phyloP scores from a whole-genome alignment of 2,329 filamentous ascomycete genomes.

The Fusarium multiceps region DNA sequence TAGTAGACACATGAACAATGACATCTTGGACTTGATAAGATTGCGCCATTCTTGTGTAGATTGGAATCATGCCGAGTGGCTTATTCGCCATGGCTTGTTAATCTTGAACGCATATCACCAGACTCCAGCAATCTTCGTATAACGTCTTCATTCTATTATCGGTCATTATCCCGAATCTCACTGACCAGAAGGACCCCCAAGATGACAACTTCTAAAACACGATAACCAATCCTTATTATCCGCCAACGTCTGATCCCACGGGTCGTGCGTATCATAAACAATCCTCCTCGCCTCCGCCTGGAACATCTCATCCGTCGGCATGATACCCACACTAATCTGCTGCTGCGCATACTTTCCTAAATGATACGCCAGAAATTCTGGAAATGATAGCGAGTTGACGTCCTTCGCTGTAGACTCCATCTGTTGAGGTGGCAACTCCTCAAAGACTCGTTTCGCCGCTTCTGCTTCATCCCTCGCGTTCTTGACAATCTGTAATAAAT shows the following conservation, averaged over 20 bases:
- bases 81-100: too few species aligned
- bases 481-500: conserved; percentile 34
- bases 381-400: conserved; percentile 14
- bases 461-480: not conserved
- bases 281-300: conserved; percentile 43
- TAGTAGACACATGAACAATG: not conserved
- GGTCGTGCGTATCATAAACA: conserved; percentile 41
- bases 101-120: too few species aligned
- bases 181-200: not conserved
- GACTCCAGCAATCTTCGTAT: too few species aligned
- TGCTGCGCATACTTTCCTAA: conserved; percentile 41
- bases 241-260: conserved; percentile 46
- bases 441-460: accelerated
- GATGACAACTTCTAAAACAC: conserved; percentile 35
- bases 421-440: not conserved
- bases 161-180: not conserved
- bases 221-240: conserved; percentile 46
- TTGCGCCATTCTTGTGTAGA: not conserved
- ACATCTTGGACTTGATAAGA: not conserved
- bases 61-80: not conserved
- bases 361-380: conserved; percentile 30
- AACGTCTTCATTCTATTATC: too few species aligned
- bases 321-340: conserved; percentile 36
- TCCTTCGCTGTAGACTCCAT: not conserved
- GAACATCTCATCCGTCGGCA: conserved; percentile 46